Percentiles rank a stretch among this genome's conserved stretches.
phyloP scores from a whole-genome alignment of 2,329 filamentous ascomycete genomes.

The Xylariaceae sp. region DNA sequence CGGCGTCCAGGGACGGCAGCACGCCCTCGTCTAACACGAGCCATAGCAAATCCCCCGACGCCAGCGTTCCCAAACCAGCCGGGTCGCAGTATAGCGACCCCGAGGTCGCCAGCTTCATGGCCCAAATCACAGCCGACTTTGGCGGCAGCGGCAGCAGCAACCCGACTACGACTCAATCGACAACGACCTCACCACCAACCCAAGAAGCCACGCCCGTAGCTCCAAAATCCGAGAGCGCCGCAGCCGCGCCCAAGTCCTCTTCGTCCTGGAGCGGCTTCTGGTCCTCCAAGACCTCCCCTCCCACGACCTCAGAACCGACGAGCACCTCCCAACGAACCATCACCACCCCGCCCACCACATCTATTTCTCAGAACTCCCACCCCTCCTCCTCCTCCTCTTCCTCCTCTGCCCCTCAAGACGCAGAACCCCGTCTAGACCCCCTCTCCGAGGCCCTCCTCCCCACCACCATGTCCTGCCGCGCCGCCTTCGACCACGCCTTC shows the following conservation, averaged over 20 bases:
- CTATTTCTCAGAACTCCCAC: slow-evolving; percentile 13
- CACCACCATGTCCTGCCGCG: slow-evolving; percentile 79
- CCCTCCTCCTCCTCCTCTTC: slow-evolving; percentile 6
- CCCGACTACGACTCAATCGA: slow-evolving; percentile 1
- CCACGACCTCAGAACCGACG: too few species aligned
- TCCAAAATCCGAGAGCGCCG: slow-evolving; percentile 13
- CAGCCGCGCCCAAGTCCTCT: slow-evolving; percentile 24
- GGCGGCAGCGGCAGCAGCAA: slow-evolving; percentile 6
- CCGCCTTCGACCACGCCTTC: slow-evolving; percentile 89
- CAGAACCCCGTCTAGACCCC: slow-evolving; percentile 34
- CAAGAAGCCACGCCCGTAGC: slow-evolving; percentile 3
- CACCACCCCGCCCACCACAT: slow-evolving; percentile 1
- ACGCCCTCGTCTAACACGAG: slow-evolving; percentile 16
- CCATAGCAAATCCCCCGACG: slow-evolving; percentile 9
- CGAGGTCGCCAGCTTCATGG: slow-evolving; percentile 52
- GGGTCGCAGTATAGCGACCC: slow-evolving; percentile 34
- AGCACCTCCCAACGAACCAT: too few species aligned
- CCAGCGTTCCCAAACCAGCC: slow-evolving; percentile 9
- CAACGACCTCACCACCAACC: slow-evolving; percentile 8
- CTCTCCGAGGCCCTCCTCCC: slow-evolving; percentile 70
- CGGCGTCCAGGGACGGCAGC: slow-evolving; percentile 17
- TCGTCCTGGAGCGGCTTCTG: slow-evolving; percentile 28
- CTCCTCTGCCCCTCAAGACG: slow-evolving; percentile 16
- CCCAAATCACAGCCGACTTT: slow-evolving; percentile 28
- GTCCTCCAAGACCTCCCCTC: slow-evolving; percentile 20